Evolutionary conservation across 345 rosid species (phyloP).

Genomic region (Salix arbutifolia): DNA sequence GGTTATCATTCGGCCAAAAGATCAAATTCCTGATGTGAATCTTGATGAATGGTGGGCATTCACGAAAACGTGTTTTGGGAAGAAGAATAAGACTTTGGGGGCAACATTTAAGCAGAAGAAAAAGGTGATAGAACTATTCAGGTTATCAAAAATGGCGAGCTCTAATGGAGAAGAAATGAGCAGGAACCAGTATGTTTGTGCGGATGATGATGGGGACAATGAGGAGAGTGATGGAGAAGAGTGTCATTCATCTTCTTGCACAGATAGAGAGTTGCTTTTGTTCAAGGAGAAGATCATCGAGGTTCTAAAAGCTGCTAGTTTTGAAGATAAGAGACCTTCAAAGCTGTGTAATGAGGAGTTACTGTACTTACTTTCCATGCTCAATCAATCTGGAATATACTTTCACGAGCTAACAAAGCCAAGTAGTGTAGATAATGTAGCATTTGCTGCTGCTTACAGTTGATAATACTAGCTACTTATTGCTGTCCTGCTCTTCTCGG

Average conservation of each 20-base stretch:
- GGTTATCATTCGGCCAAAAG: conserved; percentile 68
- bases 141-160: conserved; percentile 28
- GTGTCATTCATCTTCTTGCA: conserved; percentile 5
- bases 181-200: conserved; percentile 6
- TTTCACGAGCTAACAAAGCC: conserved; percentile 40
- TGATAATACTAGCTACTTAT: neutral
- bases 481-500: neutral
- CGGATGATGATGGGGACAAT: conserved; percentile 14
- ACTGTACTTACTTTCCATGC: conserved; percentile 52
- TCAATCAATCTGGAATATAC: conserved; percentile 65
- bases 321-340: conserved; percentile 74
- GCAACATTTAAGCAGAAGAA: conserved; percentile 91
- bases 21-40: conserved; percentile 48
- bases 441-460: conserved; percentile 16
- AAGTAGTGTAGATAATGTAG: conserved; percentile 17
- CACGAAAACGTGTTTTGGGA: conserved; percentile 69
- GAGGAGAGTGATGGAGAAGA: conserved; percentile 16
- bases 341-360: conserved; percentile 63
- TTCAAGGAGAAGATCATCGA: conserved; percentile 55
- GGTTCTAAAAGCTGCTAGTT: conserved; percentile 44
- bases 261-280: conserved; percentile 37
- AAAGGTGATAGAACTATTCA: conserved; percentile 59
- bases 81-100: conserved; percentile 84
- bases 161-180: neutral
- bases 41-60: conserved; percentile 74